Base-by-base conservation (phyloP, 495 filamentous ascomycete genomes). In the Xylaria curta region DNA sequence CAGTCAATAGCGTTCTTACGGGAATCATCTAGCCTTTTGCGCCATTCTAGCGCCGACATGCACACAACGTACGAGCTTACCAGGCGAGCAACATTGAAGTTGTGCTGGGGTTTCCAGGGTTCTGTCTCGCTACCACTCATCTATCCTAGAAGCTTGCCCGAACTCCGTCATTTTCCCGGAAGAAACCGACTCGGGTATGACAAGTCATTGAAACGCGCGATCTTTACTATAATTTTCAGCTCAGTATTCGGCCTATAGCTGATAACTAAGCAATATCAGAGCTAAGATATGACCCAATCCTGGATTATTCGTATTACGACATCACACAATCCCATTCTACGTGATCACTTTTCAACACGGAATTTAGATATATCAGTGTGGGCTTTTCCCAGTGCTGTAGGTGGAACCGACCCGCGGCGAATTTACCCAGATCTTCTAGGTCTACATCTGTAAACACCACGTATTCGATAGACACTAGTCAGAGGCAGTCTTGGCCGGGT, bases 291-390 rank as follows among this genome's bases (percentile, higher is more conserved):
- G n/a, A n/a, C n/a, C 3, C 59, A 21, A 60, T 38, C 4, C 5
- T 17, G 31, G 31, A 59, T 15, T n/a, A 9, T 15, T 42, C 36
- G 60, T 21, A 17, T 62, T 28, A 0, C 33, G 60, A 44, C 13
- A 62, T 26, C n/a, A 12, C 36, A 61, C 59, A 61, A 61, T 38
- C 33, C 59, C 26, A 59, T 59, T 33, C 31, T 59, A 28, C 17
- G 1, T 54, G 21, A 59, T 59, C 13, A 59, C 17, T 1, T n/a
- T n/a, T 36, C 31, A 59, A 17, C 17, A 28, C n/a, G 33, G 9
- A 60, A 38, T 38, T 2, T 12, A 17, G 26, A 38, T 38, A 60
- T 38, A 21, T 4, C 38, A 44, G 38, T 12, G 21, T 44, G 60
- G 38, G 38, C 7, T 56, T 28, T 28, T 12, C 21, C 12, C 13